Base-by-base conservation (phyloP, 805 yeast species). In the Lipomyces starkeyi region DNA sequence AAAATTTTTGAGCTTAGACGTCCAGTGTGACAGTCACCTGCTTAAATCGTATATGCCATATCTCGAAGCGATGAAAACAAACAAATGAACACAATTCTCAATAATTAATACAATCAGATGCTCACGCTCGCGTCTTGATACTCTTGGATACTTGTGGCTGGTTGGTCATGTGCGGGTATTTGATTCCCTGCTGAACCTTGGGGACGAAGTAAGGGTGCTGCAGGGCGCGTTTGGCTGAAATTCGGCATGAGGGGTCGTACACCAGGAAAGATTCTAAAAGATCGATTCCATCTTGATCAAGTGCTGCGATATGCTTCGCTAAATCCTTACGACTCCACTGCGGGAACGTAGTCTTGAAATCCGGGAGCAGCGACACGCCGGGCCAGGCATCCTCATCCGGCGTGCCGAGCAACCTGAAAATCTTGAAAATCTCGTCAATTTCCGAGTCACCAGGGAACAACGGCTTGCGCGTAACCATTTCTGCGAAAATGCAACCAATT, bases 401-500 rank as follows among this genome's bases (percentile, higher is more conserved):
- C 2, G 98, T 94, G 22, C 99, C 99, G 80, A 95, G 84, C 63
- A 91, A 83, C 72, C 97, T 86, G 81, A 95, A 95, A 67, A 95
- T 95, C 79, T 95, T 86, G 83, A 93, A 93, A 73, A 95, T 91
- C 81, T 95, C 97, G 78, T 95, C 99, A 76, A 95, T 96, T 78
- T 95, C 99, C 11, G 97, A 92, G 78, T 95, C 97, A 5, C 99
- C 99, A 0, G 98, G 97, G 81, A 95, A 94, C 63, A 95, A 79
- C 8, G 99, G 98, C 78, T 91, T 91, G 65, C 99, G 88, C 74
- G 93, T 91, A 66, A 93, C 92, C 98, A 95, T 93, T 78, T 95
- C 99, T 6, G 98, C 99, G 78, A 95, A 91, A 59, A 95, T 95
- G 77, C 98, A 93, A 17, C 99, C 99, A 69, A 94, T 91, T 11